Evolutionary conservation across 768 basidiomycete species (phyloP), one percentile per base, ranked within the genome.

Genomic region (Cystofilobasidium ferigula): DNA sequence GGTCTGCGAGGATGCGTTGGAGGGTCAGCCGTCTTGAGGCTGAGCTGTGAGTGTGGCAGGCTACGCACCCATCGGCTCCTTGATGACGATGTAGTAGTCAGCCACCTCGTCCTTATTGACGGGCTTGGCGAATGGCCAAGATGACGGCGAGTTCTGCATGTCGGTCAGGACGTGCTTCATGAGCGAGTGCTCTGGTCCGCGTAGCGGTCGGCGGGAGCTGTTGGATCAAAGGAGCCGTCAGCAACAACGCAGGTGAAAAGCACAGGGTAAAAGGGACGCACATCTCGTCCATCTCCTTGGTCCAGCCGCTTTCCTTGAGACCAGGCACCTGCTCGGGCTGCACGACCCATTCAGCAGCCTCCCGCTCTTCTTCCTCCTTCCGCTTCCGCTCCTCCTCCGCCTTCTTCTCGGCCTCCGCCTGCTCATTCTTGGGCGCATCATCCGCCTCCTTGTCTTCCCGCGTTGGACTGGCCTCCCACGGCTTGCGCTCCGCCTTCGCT

Each of bases 251-350:
- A 1, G 20, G 22, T 36, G 9, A 38, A n/a, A 22, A 58, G 22
- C 7, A 26, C 16, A 59, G 20, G 47, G 9, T 6, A 30, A 36
- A 43, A 54, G 13, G 4, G n/a, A 77, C 85, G 74, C 74, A 89
- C 87, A 81, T 81, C 53, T 84, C 79, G 63, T 84, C 82, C 82
- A 91, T 86, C 63, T 84, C 85, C 12, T 85, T 84, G 51, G 86
- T 88, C 95, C 95, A 98, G 0, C 92, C 91, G 66, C 86, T 90
- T 75, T 94, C 77, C 89, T 88, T 80, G 54, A 99, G 78, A 1
- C 95, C 95, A 18, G 92, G 94, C 8, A 99, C 86, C 66, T 89
- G 83, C 69, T 81, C 83, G 26, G 86, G 86, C 48, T 67, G 65
- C 8, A 67, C 65, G 53, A 71, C 89, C 83, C 51, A 85, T 71